phyloP scores from a whole-genome alignment of 495 filamentous ascomycete genomes.

The Penicillium desertorum region DNA sequence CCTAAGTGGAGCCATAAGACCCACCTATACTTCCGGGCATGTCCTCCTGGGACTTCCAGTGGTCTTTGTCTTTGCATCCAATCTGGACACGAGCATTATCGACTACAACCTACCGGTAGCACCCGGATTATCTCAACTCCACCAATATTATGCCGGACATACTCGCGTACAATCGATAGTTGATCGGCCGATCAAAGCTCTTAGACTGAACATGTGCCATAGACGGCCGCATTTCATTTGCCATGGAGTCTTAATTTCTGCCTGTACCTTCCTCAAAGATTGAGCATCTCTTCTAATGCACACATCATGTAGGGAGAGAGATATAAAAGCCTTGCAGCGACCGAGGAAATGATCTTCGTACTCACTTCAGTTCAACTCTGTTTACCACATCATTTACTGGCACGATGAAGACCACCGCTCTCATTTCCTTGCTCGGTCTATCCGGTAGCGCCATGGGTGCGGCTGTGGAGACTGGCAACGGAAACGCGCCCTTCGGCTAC shows the following conservation, averaged over 20 bases:
- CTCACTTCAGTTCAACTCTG: conserved; percentile 1
- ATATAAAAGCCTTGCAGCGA: conserved; percentile 5
- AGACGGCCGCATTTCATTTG: conserved; percentile 1
- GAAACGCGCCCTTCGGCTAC: conserved; percentile 25
- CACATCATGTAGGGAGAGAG: neutral
- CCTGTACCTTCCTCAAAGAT: neutral
- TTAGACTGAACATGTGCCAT: neutral
- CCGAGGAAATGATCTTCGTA: conserved; percentile 1
- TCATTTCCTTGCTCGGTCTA: conserved; percentile 26
- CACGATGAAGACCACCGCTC: conserved; percentile 28
- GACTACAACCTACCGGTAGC: neutral
- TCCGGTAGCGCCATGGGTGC: conserved; percentile 27
- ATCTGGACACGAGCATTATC: neutral
- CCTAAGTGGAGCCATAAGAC: neutral
- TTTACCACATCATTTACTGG: neutral
- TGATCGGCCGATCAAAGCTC: neutral
- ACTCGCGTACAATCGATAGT: too few relatives aligned
- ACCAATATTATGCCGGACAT: neutral
- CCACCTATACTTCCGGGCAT: neutral
- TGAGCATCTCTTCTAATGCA: neutral
- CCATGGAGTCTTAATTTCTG: too few relatives aligned
- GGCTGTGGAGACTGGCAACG: conserved; percentile 10
- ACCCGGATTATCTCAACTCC: neutral
- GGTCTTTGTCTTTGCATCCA: neutral
- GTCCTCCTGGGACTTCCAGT: too few relatives aligned